phyloP scores from a whole-genome alignment of 495 filamentous ascomycete species.

The Neurospora hispaniola region DNA sequence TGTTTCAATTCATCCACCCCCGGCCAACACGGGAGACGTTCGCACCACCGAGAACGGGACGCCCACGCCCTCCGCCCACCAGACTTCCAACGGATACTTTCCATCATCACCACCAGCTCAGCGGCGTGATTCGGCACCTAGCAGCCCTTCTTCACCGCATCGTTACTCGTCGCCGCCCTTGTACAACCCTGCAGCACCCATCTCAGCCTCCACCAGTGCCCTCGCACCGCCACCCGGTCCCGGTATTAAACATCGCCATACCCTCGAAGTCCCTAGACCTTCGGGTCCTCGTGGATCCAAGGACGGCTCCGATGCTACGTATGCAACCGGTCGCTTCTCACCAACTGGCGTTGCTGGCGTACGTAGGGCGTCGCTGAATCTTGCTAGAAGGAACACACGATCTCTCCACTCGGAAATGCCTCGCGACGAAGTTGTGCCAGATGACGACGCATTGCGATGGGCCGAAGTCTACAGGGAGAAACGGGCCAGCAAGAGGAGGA shows the following conservation, averaged over 20 bases:
- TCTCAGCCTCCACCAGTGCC: constrained; percentile 31
- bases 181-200: constrained; percentile 35
- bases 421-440: constrained; percentile 71
- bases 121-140: not conserved
- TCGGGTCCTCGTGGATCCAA: constrained; percentile 37
- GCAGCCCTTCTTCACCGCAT: constrained; percentile 32
- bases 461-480: constrained; percentile 87
- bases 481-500: constrained; percentile 68
- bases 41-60: constrained; percentile 20
- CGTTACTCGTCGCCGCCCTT: constrained; percentile 68
- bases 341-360: constrained; percentile 49
- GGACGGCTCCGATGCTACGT: constrained; percentile 53
- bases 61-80: constrained; percentile 6
- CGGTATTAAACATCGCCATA: constrained; percentile 72
- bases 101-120: not conserved
- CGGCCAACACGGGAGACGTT: constrained; percentile 21
- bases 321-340: constrained; percentile 73
- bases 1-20: constrained; percentile 22
- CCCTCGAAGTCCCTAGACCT: constrained; percentile 70
- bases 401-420: constrained; percentile 76
- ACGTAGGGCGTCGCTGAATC: constrained; percentile 68
- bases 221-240: constrained; percentile 34
- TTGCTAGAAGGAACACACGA: constrained; percentile 71
- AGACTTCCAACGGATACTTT: constrained; percentile 3
- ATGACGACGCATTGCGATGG: constrained; percentile 83